Evolutionary conservation across 2,329 filamentous ascomycete genomes (phyloP).

Genomic region (Aspergillus pseudonomiae): DNA sequence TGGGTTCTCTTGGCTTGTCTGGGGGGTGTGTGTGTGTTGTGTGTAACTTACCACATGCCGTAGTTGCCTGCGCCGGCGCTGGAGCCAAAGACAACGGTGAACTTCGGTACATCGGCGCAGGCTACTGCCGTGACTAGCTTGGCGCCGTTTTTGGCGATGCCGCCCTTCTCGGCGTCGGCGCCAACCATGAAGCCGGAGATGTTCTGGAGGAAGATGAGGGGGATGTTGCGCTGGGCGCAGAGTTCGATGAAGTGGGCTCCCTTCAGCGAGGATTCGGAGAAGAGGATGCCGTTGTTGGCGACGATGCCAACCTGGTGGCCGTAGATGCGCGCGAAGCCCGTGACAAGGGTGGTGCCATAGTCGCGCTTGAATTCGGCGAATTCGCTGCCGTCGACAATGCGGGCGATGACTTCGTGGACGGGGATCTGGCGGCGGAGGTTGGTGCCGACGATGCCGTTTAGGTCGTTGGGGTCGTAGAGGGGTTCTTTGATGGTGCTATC

Average conservation of each 20-base stretch:
- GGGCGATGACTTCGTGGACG: constrained; percentile 86
- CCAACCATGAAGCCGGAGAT: constrained; percentile 99
- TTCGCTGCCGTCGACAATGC: constrained; percentile 85
- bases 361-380: constrained; percentile 94
- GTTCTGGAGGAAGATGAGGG: constrained; percentile 92
- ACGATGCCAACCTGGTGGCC: constrained; percentile 90
- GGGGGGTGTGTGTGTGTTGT: no score
- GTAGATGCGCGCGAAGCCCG: constrained; percentile 87
- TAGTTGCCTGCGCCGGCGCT: constrained; percentile 96
- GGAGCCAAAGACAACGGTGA: constrained; percentile 93
- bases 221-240: constrained; percentile 85
- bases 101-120: constrained; percentile 92
- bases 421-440: constrained; percentile 85
- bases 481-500: constrained; percentile 66
- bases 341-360: constrained; percentile 87
- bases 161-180: constrained; percentile 84
- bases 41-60: constrained; percentile 75
- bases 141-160: constrained; percentile 96
- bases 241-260: constrained; percentile 97
- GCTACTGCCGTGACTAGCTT: constrained; percentile 95
- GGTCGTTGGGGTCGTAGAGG: constrained; percentile 75
- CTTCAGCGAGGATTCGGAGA: constrained; percentile 86
- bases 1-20: neutral
- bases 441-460: constrained; percentile 85
- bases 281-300: constrained; percentile 94